A percentile compares a stretch with the other conserved stretches of the same genome.
Conservation (phyloP, 2,329 filamentous ascomycete species). For the Neopestalotiopsis rosae region DNA sequence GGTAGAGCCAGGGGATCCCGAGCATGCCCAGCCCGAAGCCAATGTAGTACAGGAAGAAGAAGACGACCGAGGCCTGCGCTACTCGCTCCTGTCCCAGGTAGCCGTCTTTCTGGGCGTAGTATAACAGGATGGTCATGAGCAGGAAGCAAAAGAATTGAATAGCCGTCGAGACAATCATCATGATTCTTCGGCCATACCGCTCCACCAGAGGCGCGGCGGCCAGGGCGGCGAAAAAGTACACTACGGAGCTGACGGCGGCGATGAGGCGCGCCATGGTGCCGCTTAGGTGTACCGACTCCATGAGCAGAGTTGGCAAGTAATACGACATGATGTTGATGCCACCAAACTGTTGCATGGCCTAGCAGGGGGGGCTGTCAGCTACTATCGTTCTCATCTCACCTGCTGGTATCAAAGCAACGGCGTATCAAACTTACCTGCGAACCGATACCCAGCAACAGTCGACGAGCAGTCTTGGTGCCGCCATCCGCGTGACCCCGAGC, state of each 20-base stretch:
- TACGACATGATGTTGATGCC: slow-evolving; percentile 34
- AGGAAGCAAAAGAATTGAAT: slow-evolving; percentile 34
- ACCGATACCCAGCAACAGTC: slow-evolving; percentile 8
- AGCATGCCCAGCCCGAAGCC: slow-evolving; percentile 39
- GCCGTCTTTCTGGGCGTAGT: slow-evolving; percentile 26
- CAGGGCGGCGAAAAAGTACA: slow-evolving; percentile 31
- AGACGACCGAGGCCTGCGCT: slow-evolving; percentile 35
- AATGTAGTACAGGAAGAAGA: slow-evolving; percentile 38
- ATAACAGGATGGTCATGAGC: slow-evolving; percentile 34
- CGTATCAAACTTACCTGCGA: background rate
- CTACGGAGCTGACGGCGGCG: slow-evolving; percentile 48
- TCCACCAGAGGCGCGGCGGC: slow-evolving; percentile 36
- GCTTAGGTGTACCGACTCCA: slow-evolving; percentile 53
- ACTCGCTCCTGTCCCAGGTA: slow-evolving; percentile 26
- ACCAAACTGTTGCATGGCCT: slow-evolving; percentile 16
- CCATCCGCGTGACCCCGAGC: slow-evolving; percentile 26
- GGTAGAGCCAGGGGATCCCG: slow-evolving; percentile 47
- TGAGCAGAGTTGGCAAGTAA: slow-evolving; percentile 47
- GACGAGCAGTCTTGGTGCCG: slow-evolving; percentile 32
- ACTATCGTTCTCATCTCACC: background rate
- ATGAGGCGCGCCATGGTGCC: slow-evolving; percentile 56
- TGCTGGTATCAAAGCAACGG: background rate
- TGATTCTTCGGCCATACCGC: slow-evolving; percentile 31
- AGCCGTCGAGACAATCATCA: slow-evolving; percentile 37
- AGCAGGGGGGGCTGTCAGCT: background rate